Conservation (phyloP, 192 early-diverging fungal genomes). For the Chytriomyces sp. region DNA sequence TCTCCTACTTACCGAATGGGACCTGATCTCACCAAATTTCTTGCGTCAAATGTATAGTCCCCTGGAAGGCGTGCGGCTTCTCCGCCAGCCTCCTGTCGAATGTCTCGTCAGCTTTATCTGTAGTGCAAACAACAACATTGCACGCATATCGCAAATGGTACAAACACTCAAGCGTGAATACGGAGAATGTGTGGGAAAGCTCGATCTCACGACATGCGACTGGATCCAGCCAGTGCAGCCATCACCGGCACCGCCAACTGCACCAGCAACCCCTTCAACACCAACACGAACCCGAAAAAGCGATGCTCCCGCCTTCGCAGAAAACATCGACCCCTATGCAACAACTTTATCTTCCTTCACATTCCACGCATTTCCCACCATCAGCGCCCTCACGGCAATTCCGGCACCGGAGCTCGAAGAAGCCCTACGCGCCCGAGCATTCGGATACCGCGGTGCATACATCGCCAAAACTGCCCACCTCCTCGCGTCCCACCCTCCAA, state of each 20-base stretch:
- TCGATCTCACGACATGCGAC: neutral
- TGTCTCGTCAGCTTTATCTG: constrained; percentile 91
- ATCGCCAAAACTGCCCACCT: constrained; percentile 71
- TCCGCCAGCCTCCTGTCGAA: constrained; percentile 80
- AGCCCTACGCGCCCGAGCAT: constrained; percentile 74
- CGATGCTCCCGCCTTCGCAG: constrained; percentile 46
- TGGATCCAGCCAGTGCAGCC: too few species aligned
- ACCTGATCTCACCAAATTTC: neutral
- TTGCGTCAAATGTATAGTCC: neutral
- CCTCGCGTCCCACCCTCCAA: constrained; percentile 51
- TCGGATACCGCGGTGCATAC: constrained; percentile 95
- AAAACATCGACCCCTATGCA: neutral
- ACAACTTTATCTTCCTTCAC: constrained; percentile 27
- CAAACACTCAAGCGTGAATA: constrained; percentile 9
- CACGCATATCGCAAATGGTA: constrained; percentile 85
- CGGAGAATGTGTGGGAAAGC: constrained; percentile 1
- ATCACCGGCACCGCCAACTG: neutral
- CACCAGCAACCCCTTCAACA: neutral
- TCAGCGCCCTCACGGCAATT: constrained; percentile 22
- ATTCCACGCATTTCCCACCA: constrained; percentile 73
- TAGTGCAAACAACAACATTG: constrained; percentile 92
- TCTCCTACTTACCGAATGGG: constrained; percentile 67
- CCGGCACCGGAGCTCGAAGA: constrained; percentile 52
- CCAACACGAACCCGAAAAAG: constrained; percentile 5
- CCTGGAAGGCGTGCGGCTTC: constrained; percentile 17